Percentiles rank a stretch among this genome's conserved stretches.
Evolutionary conservation across 2,329 filamentous ascomycete genomes (phyloP).

Genomic region (Trichoderma sp.): DNA sequence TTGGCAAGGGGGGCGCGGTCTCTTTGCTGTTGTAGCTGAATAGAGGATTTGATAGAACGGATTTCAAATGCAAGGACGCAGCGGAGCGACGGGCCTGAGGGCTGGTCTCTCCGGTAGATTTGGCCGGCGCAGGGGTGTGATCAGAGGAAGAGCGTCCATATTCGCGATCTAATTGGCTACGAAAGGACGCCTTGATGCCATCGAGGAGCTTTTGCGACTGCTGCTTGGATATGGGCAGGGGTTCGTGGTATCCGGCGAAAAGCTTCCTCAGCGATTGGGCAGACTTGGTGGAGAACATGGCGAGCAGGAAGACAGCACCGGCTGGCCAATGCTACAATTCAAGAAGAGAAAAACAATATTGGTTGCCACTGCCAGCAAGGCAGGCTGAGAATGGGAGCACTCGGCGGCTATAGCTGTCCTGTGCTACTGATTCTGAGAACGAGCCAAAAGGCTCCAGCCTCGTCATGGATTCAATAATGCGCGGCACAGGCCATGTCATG

Average conservation of each 20-base stretch:
- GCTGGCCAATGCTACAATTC: neutral
- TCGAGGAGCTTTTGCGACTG: constrained; percentile 59
- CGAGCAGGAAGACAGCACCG: constrained; percentile 34
- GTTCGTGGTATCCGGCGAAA: constrained; percentile 52
- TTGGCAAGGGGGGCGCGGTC: constrained; percentile 28
- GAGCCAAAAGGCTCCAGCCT: neutral
- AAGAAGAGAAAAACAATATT: neutral
- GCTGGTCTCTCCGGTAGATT: constrained; percentile 27
- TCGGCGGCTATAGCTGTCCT: neutral
- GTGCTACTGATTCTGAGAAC: neutral
- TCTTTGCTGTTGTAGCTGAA: constrained; percentile 45
- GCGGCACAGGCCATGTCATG: constrained; percentile 15
- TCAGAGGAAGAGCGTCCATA: constrained; percentile 49
- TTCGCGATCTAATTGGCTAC: constrained; percentile 59
- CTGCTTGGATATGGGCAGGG: constrained; percentile 51
- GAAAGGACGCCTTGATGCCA: constrained; percentile 58
- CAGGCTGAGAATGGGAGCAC: neutral
- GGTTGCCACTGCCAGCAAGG: neutral
- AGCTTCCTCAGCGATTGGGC: constrained; percentile 42
- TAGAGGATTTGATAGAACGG: constrained; percentile 59
- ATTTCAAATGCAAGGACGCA: constrained; percentile 51
- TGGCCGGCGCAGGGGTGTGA: constrained; percentile 26
- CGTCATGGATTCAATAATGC: neutral
- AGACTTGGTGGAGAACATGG: constrained; percentile 45
- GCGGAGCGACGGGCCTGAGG: constrained; percentile 42